These are phyloP conservation scores for Lentinula sp. DNA, from an alignment of 768 basidiomycete species.

Conservation along the genomic window DNA sequence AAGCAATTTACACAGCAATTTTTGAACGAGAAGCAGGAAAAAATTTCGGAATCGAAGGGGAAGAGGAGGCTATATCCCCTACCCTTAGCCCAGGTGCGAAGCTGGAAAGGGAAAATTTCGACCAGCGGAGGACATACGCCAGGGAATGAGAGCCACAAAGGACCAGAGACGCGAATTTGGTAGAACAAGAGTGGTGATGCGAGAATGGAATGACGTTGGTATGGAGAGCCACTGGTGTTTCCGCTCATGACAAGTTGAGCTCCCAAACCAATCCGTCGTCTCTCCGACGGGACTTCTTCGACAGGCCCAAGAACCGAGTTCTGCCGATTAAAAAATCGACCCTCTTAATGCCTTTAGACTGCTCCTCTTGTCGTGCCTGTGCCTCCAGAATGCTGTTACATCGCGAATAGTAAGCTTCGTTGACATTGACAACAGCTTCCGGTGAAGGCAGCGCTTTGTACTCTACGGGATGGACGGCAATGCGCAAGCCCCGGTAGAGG, in stretches of 20 bases:
- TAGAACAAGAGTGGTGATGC: background rate
- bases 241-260: conserved; percentile 3
- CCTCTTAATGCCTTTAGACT: conserved; percentile 42
- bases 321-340: conserved; percentile 46
- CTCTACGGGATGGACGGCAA: conserved; percentile 31
- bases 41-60: background rate
- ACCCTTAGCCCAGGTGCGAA: background rate
- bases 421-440: conserved; percentile 28
- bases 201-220: background rate
- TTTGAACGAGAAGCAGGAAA: background rate
- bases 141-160: background rate
- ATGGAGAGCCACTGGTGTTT: background rate
- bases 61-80: background rate
- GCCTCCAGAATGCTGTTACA: conserved; percentile 26
- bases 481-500: conserved; percentile 38
- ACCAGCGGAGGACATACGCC: background rate
- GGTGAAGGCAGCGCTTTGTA: conserved; percentile 27
- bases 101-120: background rate
- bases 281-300: background rate
- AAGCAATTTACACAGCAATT: background rate
- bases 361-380: conserved; percentile 29
- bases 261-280: background rate
- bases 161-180: background rate
- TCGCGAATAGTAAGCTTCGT: conserved; percentile 35
- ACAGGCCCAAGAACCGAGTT: conserved; percentile 34